Conservation (phyloP, 2,329 filamentous ascomycete genomes). For the Cladosporium austrohemisphaericum region DNA sequence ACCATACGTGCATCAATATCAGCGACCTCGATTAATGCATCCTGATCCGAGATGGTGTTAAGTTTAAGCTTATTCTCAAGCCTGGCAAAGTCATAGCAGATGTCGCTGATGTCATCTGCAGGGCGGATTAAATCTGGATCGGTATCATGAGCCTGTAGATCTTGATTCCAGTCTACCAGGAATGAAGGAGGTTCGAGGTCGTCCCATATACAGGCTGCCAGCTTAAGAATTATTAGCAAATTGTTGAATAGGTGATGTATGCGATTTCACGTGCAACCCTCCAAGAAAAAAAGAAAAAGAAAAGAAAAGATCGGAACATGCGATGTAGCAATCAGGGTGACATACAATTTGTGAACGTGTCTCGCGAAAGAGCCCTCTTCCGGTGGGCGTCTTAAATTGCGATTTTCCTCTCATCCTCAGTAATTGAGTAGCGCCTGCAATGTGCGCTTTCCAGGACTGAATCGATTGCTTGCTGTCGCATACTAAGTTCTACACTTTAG, state of each 20-base stretch:
- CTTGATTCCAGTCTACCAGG: slow-evolving; percentile 27
- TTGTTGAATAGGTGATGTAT: no score
- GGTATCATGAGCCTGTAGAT: slow-evolving; percentile 20
- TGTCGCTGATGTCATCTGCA: slow-evolving; percentile 23
- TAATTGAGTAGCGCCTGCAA: slow-evolving; percentile 35
- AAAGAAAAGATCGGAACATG: no score
- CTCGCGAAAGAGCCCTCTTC: slow-evolving; percentile 30
- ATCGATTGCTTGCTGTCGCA: slow-evolving; percentile 31
- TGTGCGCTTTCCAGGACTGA: slow-evolving; percentile 38
- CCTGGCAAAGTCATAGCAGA: slow-evolving; percentile 26
- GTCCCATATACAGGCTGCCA: slow-evolving; percentile 31
- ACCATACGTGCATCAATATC: slow-evolving; percentile 28
- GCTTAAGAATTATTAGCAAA: no score
- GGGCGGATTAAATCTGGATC: slow-evolving; percentile 18
- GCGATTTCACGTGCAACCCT: no score
- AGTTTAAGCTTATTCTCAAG: slow-evolving; percentile 22
- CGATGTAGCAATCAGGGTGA: neutral
- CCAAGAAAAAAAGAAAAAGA: no score
- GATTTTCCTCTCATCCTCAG: slow-evolving; percentile 31
- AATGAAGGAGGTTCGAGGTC: slow-evolving; percentile 28
- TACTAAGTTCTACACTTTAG: slow-evolving; percentile 23
- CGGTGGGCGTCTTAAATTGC: slow-evolving; percentile 27
- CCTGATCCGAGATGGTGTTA: slow-evolving; percentile 19
- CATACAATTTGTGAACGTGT: slow-evolving; percentile 25
- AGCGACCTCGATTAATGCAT: slow-evolving; percentile 22